These are phyloP conservation scores for Ceratorhiza oryzae-sativae DNA, from an alignment of 1,284 basidiomycete species.

Conservation along the genomic window DNA sequence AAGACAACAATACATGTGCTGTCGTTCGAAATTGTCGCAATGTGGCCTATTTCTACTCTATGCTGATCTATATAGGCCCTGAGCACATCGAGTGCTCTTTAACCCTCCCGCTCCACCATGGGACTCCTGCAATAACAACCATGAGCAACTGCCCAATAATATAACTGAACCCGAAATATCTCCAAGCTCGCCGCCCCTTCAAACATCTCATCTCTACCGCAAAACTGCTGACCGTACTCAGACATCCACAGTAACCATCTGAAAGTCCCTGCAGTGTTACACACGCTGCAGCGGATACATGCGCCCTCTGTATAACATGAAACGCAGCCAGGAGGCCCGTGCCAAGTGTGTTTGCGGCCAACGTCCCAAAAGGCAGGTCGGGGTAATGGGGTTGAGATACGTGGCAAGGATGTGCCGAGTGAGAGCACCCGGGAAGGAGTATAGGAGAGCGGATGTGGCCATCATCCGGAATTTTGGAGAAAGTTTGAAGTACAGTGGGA, in stretches of 20 bases:
- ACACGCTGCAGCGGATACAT: constrained; percentile 59
- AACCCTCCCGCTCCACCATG: constrained; percentile 61
- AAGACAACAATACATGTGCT: too few species aligned
- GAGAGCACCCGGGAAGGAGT: constrained; percentile 89
- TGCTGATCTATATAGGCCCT: constrained; percentile 48
- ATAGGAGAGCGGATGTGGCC: constrained; percentile 87
- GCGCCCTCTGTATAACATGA: constrained; percentile 70
- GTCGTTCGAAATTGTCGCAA: too few species aligned
- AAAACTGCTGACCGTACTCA: constrained; percentile 95
- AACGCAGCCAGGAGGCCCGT: constrained; percentile 77
- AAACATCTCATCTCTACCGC: constrained; percentile 79
- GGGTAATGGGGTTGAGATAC: constrained; percentile 69
- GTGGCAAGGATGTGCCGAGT: constrained; percentile 82
- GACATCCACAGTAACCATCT: constrained; percentile 94
- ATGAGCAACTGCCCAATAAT: constrained; percentile 73
- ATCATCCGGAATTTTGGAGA: constrained; percentile 75
- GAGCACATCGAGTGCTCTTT: constrained; percentile 54
- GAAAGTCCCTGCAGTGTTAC: constrained; percentile 78
- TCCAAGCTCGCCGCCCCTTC: constrained; percentile 61
- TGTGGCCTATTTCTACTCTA: neutral
- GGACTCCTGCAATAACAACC: constrained; percentile 77
- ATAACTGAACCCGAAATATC: constrained; percentile 77
- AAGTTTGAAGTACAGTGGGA: constrained; percentile 80
- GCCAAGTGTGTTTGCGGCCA: constrained; percentile 83
- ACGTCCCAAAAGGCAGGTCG: constrained; percentile 85